phyloP scores from a whole-genome alignment of 306 rosid species.

The Comarum palustre region DNA sequence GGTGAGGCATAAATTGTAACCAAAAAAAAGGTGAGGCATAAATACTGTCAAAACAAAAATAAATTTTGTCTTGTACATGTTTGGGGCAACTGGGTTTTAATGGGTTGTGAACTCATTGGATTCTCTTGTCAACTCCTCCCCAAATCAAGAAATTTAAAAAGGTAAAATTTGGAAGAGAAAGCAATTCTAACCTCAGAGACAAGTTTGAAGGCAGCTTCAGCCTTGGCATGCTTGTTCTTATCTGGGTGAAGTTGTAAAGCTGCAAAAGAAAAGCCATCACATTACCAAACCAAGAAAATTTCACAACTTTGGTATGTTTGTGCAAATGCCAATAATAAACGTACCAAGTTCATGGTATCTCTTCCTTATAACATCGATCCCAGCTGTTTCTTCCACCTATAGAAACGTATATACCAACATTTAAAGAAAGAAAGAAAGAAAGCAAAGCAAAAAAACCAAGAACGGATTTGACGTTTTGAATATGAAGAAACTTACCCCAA shows the following conservation, averaged over 20 bases:
- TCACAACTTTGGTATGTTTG: background rate
- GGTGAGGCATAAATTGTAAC: slow-evolving; percentile 8
- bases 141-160: background rate
- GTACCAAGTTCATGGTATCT: slow-evolving; percentile 80
- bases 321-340: slow-evolving; percentile 21
- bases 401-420: slow-evolving; percentile 1
- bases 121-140: background rate
- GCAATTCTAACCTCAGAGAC: slow-evolving; percentile 69
- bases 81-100: slow-evolving; percentile 6
- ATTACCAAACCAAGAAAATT: background rate
- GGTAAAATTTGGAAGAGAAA: background rate
- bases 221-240: slow-evolving; percentile 80
- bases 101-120: background rate
- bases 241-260: slow-evolving; percentile 96
- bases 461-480: background rate
- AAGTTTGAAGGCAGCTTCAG: slow-evolving; percentile 88
- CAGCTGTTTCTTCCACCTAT: slow-evolving; percentile 78
- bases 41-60: background rate
- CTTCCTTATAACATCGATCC: slow-evolving; percentile 52
- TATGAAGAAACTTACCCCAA: slow-evolving; percentile 53
- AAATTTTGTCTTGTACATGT: background rate
- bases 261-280: slow-evolving; percentile 26
- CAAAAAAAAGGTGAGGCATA: no score
- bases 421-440: background rate
- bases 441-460: background rate